These are phyloP conservation scores for Rhizophagus clarus DNA, from an alignment of 192 early-diverging fungal species.

Conservation along the genomic window DNA sequence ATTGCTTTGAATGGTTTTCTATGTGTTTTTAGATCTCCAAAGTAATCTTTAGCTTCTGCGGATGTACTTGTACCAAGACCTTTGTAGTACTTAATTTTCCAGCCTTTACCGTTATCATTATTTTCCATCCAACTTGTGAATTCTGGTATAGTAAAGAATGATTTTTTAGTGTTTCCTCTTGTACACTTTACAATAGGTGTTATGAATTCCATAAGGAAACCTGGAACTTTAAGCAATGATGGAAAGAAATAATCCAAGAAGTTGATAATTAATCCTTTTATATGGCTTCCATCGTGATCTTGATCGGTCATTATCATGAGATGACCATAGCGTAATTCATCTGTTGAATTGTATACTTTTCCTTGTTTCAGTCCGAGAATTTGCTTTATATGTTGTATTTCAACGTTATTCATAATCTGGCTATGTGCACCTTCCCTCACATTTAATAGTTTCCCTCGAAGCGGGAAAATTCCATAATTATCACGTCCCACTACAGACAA, in stretches of 20 bases:
- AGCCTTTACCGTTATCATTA: conserved; percentile 74
- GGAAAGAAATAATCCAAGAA: too few relatives aligned
- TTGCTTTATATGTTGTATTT: conserved; percentile 86
- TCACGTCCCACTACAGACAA: conserved; percentile 88
- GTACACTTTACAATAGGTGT: conserved; percentile 75
- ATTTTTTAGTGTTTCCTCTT: conserved; percentile 35
- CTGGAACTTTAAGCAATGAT: too few relatives aligned
- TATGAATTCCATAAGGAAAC: conserved; percentile 94
- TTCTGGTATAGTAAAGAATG: conserved; percentile 94
- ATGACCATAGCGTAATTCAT: conserved; percentile 88
- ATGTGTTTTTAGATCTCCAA: conserved; percentile 78
- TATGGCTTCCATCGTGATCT: conserved; percentile 96
- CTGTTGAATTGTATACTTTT: conserved; percentile 69
- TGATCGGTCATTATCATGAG: conserved; percentile 99
- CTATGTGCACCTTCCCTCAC: conserved; percentile 82
- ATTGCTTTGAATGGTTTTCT: conserved; percentile 75
- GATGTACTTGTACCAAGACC: conserved; percentile 90
- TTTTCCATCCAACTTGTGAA: conserved; percentile 82
- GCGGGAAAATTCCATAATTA: conserved; percentile 91
- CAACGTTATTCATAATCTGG: conserved; percentile 80
- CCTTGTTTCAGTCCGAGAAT: conserved; percentile 94
- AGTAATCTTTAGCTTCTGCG: conserved; percentile 90
- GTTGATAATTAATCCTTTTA: too few relatives aligned
- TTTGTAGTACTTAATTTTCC: conserved; percentile 95
- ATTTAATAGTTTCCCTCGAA: conserved; percentile 96